phyloP scores from a whole-genome alignment of 352 stramenopile genomes.

The Pythium angustatum region DNA sequence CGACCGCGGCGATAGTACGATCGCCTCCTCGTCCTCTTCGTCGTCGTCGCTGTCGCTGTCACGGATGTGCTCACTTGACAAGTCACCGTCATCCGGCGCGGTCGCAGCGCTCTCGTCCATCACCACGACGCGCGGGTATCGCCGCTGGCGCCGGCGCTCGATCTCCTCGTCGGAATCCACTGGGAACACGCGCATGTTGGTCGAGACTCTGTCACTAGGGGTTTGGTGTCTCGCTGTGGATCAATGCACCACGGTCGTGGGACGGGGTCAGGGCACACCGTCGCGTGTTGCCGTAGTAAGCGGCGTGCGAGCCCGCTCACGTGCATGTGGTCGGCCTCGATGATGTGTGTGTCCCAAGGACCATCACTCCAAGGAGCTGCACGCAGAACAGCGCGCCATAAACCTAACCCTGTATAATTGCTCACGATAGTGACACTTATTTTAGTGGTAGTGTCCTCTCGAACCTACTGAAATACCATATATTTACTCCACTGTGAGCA shows the following conservation, averaged over 20 bases:
- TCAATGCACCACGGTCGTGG: too few relatives aligned
- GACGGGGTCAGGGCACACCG: too few relatives aligned
- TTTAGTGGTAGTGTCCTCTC: neutral
- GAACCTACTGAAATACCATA: neutral
- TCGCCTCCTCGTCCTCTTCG: conserved; percentile 9
- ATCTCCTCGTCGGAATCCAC: conserved; percentile 30
- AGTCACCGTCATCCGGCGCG: neutral
- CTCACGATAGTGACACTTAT: neutral
- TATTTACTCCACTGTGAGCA: conserved; percentile 27
- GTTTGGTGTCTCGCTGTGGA: too few relatives aligned
- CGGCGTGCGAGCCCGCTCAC: too few relatives aligned
- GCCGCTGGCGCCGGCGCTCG: conserved; percentile 7
- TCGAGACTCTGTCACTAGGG: neutral
- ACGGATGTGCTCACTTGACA: neutral
- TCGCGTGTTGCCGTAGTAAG: too few relatives aligned
- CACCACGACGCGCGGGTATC: conserved; percentile 18
- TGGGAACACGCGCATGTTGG: conserved; percentile 28
- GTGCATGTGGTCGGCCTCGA: too few relatives aligned
- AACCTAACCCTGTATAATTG: too few relatives aligned
- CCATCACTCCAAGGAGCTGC: too few relatives aligned
- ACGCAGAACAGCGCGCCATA: too few relatives aligned
- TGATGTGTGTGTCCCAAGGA: too few relatives aligned
- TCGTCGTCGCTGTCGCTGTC: neutral
- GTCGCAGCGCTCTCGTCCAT: neutral
- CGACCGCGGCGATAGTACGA: neutral